Percentiles rank a stretch among this genome's conserved stretches.
Conservation (phyloP, 345 rosid genomes). For the Gossypium anomalum region DNA sequence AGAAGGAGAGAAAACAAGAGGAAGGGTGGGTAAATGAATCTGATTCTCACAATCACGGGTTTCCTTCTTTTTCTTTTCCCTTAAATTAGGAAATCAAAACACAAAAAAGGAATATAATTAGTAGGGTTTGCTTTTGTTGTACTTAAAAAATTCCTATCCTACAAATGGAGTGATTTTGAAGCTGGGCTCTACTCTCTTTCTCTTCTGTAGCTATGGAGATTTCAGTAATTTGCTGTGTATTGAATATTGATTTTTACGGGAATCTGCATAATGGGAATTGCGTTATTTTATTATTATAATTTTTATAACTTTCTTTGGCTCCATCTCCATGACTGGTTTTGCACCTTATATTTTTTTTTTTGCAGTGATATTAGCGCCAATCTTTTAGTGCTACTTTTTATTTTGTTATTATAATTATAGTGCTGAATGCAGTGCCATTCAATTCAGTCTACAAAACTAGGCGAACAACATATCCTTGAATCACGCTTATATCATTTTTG, state of each 20-base stretch:
- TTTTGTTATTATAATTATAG: too few relatives aligned
- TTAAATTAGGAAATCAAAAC: not conserved
- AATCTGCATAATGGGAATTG: not conserved
- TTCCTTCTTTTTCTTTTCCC: not conserved
- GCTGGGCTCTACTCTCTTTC: not conserved
- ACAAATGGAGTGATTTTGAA: not conserved
- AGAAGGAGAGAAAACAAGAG: not conserved
- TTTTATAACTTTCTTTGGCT: not conserved
- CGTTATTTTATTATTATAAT: too few relatives aligned
- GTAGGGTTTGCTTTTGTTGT: not conserved
- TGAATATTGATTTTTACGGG: not conserved
- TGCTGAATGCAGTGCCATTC: not conserved
- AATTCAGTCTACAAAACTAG: not conserved
- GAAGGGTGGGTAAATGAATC: slow-evolving; percentile 26
- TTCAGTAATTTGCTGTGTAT: not conserved
- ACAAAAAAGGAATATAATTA: not conserved
- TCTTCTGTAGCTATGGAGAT: not conserved
- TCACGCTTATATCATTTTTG: not conserved
- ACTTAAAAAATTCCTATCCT: not conserved
- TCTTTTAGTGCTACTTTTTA: not conserved
- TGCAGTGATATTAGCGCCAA: not conserved
- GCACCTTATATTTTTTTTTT: not conserved
- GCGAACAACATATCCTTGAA: not conserved
- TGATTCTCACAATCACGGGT: not conserved
- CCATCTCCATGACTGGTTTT: not conserved